phyloP scores from a whole-genome alignment of 1,139 yeast genomes.

The Suhomyces wounanorum region DNA sequence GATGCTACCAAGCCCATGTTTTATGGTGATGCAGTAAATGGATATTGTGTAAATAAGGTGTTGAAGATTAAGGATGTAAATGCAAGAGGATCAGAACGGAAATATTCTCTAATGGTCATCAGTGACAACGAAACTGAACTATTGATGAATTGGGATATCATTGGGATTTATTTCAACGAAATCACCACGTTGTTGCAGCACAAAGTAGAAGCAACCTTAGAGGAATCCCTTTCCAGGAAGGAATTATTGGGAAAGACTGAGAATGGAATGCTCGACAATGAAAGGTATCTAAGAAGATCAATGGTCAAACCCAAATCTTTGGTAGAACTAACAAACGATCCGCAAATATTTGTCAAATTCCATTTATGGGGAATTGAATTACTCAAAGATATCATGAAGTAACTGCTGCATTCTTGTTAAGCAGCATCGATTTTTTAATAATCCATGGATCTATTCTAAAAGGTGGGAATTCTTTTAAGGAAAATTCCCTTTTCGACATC shows the following conservation, averaged over 20 bases:
- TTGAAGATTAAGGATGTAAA: constrained; percentile 69
- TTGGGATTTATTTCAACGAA: constrained; percentile 52
- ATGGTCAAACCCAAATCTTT: constrained; percentile 58
- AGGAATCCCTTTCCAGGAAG: constrained; percentile 9
- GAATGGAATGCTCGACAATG: constrained; percentile 43
- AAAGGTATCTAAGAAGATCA: constrained; percentile 54
- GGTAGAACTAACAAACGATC: constrained; percentile 61
- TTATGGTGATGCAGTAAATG: constrained; percentile 68
- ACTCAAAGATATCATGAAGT: constrained; percentile 25
- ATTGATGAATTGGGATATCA: constrained; percentile 58
- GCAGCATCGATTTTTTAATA: constrained; percentile 3
- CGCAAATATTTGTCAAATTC: constrained; percentile 57
- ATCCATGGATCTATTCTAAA: constrained; percentile 17
- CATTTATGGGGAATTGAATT: constrained; percentile 69
- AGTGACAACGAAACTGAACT: constrained; percentile 58
- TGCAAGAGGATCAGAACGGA: constrained; percentile 79
- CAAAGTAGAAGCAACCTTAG: constrained; percentile 31
- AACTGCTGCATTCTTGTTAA: neutral
- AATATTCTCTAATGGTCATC: constrained; percentile 66
- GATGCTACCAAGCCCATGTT: constrained; percentile 68
- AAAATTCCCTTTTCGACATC: neutral
- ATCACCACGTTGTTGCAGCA: constrained; percentile 53
- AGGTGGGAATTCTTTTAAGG: constrained; percentile 5
- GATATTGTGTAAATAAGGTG: constrained; percentile 65
- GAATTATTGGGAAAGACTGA: constrained; percentile 3